Evolutionary conservation across 495 filamentous ascomycete species (phyloP).

Genomic region (Podospora anserina): DNA sequence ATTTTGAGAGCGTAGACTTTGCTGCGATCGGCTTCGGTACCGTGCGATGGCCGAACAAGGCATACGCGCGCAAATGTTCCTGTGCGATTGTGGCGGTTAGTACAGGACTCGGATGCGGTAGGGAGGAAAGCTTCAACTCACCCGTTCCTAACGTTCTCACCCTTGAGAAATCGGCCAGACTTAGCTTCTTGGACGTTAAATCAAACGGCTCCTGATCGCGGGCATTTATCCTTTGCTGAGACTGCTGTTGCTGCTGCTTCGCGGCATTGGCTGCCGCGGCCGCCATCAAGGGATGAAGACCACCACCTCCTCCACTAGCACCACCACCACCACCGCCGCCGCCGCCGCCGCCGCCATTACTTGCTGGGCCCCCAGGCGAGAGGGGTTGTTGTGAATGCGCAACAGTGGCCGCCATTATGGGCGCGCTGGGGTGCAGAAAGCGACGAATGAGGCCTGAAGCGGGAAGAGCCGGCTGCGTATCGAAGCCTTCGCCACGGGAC

Average conservation of each 20-base stretch:
- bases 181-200: constrained; percentile 26
- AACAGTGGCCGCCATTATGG: constrained; percentile 34
- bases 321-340: constrained; percentile 15
- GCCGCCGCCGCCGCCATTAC: background rate
- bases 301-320: constrained; percentile 13
- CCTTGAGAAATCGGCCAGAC: constrained; percentile 72
- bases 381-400: constrained; percentile 28
- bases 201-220: constrained; percentile 27
- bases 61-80: constrained; percentile 96
- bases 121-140: constrained; percentile 33
- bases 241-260: constrained; percentile 27
- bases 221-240: constrained; percentile 10
- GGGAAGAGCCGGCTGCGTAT: background rate
- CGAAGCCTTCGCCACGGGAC: background rate
- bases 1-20: constrained; percentile 93
- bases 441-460: background rate
- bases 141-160: constrained; percentile 90
- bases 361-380: constrained; percentile 7
- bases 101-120: background rate
- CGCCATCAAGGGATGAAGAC: constrained; percentile 34
- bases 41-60: constrained; percentile 64
- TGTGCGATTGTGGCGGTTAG: constrained; percentile 37
- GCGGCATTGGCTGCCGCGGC: constrained; percentile 17
- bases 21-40: constrained; percentile 52
- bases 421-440: background rate